phyloP scores from a whole-genome alignment of 768 basidiomycete species.

The Mycena rebaudengoi region DNA sequence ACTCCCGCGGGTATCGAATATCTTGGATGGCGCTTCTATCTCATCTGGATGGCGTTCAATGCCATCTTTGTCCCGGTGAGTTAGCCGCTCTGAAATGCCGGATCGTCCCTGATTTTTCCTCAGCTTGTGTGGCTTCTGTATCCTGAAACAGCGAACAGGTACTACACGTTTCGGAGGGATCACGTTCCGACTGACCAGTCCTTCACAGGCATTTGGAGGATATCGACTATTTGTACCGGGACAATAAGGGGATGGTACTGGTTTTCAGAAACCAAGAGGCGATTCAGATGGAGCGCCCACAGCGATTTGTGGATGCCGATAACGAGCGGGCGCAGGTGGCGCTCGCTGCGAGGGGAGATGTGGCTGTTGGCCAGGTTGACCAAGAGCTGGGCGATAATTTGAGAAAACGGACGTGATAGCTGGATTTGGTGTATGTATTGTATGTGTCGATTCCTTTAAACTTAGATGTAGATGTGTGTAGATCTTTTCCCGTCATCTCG shows the following conservation, averaged over 20 bases:
- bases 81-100: background rate
- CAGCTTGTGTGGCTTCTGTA: conserved; percentile 57
- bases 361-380: background rate
- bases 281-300: conserved; percentile 51
- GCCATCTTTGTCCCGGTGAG: conserved; percentile 57
- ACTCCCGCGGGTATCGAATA: conserved; percentile 56
- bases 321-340: conserved; percentile 31
- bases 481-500: no score
- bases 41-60: conserved; percentile 60
- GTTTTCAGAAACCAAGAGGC: conserved; percentile 54
- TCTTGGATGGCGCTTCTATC: conserved; percentile 58
- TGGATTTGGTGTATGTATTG: no score
- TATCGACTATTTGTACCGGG: conserved; percentile 57
- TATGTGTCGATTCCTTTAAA: no score
- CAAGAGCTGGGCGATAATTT: conserved; percentile 11
- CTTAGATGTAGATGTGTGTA: no score
- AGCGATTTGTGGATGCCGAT: conserved; percentile 51
- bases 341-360: background rate
- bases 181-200: no score
- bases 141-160: conserved; percentile 55
- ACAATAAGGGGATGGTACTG: conserved; percentile 50
- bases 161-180: background rate
- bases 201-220: conserved; percentile 52
- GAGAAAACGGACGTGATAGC: conserved; percentile 11
- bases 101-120: background rate